phyloP scores from a whole-genome alignment of 106 monocot genomes.

The Dactylorhiza incarnata region DNA sequence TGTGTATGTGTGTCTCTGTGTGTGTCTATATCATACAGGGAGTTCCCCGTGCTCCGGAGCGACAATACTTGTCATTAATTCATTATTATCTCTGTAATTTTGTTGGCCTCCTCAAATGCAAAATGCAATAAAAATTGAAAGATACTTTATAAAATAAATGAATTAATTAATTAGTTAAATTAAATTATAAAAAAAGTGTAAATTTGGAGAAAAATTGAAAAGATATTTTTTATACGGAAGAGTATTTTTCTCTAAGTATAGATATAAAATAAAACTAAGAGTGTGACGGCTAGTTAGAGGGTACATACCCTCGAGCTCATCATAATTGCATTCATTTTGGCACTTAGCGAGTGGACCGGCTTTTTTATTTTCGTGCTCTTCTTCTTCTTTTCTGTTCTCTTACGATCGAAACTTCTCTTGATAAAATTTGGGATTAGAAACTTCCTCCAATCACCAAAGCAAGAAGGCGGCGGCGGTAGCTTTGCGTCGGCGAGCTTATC shows the following conservation, averaged over 20 bases:
- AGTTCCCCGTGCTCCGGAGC: no score
- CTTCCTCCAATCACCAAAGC: neutral
- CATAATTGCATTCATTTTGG: conserved; percentile 10
- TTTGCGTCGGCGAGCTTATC: neutral
- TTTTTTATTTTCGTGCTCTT: neutral
- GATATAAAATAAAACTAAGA: neutral
- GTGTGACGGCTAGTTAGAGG: no score
- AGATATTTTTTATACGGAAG: no score
- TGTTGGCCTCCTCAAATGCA: no score
- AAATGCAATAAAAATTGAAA: no score
- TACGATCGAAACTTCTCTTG: neutral
- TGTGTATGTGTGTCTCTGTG: no score
- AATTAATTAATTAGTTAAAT: conserved; percentile 1
- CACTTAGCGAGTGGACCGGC: neutral
- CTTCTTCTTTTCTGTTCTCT: neutral
- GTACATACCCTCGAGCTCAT: conserved; percentile 4
- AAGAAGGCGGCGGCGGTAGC: neutral
- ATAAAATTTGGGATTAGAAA: neutral
- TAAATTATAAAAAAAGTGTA: no score
- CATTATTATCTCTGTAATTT: no score
- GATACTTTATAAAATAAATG: neutral
- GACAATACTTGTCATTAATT: no score
- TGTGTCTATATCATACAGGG: no score
- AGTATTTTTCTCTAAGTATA: no score
- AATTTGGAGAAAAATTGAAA: no score